Conservation (phyloP, 805 yeast species). For the Sungouiella blattae region DNA sequence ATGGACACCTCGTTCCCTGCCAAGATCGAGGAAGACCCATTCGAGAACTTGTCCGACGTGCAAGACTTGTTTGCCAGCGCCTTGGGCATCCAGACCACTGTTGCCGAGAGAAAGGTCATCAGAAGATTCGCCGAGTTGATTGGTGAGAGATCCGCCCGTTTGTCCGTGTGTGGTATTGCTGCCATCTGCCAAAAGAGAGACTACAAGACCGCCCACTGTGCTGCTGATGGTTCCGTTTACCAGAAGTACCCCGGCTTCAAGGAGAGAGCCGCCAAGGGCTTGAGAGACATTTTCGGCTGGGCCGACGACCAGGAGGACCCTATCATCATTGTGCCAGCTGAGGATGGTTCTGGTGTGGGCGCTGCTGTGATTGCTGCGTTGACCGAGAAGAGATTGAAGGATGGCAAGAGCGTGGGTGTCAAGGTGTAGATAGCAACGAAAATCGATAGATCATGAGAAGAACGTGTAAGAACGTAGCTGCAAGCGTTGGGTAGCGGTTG, state of each 20-base stretch:
- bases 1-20: slow-evolving; percentile 92
- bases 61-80: slow-evolving; percentile 58
- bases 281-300: slow-evolving; percentile 90
- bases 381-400: slow-evolving; percentile 72
- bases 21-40: slow-evolving; percentile 82
- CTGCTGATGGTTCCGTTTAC: slow-evolving; percentile 96
- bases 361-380: slow-evolving; percentile 98
- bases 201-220: slow-evolving; percentile 75
- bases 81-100: slow-evolving; percentile 63
- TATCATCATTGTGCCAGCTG: slow-evolving; percentile 83
- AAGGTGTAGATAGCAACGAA: slow-evolving; percentile 4
- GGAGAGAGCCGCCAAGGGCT: slow-evolving; percentile 82
- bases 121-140: slow-evolving; percentile 81
- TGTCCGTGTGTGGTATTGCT: slow-evolving; percentile 92
- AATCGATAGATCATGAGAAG: too few species aligned
- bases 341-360: slow-evolving; percentile 98
- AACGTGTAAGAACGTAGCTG: slow-evolving; percentile 1
- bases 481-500: not conserved
- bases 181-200: slow-evolving; percentile 88
- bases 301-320: slow-evolving; percentile 60
- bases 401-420: slow-evolving; percentile 66
- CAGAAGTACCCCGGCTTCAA: slow-evolving; percentile 91
- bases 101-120: slow-evolving; percentile 75
- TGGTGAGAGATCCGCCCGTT: slow-evolving; percentile 90
- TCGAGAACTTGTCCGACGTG: slow-evolving; percentile 76